phyloP scores from a whole-genome alignment of 2,329 filamentous ascomycete genomes.

The Didymella segeticola region DNA sequence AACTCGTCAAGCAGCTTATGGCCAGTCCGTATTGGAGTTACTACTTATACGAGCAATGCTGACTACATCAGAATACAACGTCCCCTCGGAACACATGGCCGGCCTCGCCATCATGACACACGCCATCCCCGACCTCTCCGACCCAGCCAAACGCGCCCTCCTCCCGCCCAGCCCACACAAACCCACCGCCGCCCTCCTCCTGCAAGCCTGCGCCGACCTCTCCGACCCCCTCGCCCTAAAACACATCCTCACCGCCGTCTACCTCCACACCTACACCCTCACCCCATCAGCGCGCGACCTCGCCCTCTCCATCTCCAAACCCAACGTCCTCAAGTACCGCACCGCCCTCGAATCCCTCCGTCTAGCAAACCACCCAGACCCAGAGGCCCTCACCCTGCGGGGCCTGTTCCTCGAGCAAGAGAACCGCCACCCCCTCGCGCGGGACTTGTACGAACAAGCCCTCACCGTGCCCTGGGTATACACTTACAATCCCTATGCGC shows the following conservation, averaged over 20 bases:
- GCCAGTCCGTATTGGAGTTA: background rate
- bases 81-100: constrained; percentile 32
- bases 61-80: constrained; percentile 32
- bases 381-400: constrained; percentile 38
- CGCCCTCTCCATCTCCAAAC: constrained; percentile 23
- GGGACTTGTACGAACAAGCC: constrained; percentile 32
- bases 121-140: constrained; percentile 33
- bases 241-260: constrained; percentile 37
- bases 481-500: constrained; percentile 20
- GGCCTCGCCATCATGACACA: constrained; percentile 35
- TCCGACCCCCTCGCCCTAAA: constrained; percentile 38
- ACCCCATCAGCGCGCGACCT: constrained; percentile 22
- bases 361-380: constrained; percentile 28
- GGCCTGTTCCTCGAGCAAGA: constrained; percentile 40
- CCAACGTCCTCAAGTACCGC: constrained; percentile 28
- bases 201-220: constrained; percentile 40
- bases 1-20: constrained; percentile 7
- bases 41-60: constrained; percentile 1
- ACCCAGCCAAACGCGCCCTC: constrained; percentile 23
- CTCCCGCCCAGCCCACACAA: constrained; percentile 37
- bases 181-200: constrained; percentile 22
- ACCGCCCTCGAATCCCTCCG: constrained; percentile 21
- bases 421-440: constrained; percentile 30
- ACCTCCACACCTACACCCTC: constrained; percentile 21
- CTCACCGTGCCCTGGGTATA: constrained; percentile 20